Evolutionary conservation across 352 stramenopile genomes (phyloP).

Genomic region (Elongisporangium anandrum): DNA sequence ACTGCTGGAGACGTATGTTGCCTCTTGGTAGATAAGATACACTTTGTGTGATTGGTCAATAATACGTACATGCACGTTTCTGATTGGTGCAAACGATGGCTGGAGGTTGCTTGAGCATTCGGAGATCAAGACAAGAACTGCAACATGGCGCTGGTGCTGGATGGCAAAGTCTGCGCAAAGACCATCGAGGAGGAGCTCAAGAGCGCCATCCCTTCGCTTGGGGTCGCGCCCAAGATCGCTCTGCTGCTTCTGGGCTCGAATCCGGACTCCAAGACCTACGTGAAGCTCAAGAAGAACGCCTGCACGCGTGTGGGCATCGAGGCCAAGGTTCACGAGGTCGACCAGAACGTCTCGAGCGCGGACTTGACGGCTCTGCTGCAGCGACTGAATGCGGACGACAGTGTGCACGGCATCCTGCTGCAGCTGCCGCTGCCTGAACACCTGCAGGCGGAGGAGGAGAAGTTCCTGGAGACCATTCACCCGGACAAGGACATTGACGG

Average conservation of each 20-base stretch:
- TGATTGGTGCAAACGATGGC: constrained; percentile 7
- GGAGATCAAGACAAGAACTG: constrained; percentile 42
- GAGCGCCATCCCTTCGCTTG: constrained; percentile 21
- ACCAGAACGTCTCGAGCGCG: constrained; percentile 33
- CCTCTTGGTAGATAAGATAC: constrained; percentile 21
- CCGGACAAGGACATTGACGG: constrained; percentile 98
- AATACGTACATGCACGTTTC: constrained; percentile 4
- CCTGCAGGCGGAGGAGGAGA: constrained; percentile 74
- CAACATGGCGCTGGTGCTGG: constrained; percentile 91
- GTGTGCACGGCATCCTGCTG: constrained; percentile 95
- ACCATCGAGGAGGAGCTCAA: constrained; percentile 70
- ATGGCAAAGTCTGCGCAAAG: constrained; percentile 75
- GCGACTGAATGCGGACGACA: constrained; percentile 78
- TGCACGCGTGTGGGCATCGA: constrained; percentile 92
- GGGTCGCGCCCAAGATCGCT: constrained; percentile 80
- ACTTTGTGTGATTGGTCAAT: not conserved
- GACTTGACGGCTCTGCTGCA: constrained; percentile 65
- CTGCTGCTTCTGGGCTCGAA: constrained; percentile 92
- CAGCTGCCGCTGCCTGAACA: constrained; percentile 80
- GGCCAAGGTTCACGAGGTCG: constrained; percentile 71
- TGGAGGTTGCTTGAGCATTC: constrained; percentile 27
- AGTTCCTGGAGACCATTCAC: constrained; percentile 89
- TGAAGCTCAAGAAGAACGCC: constrained; percentile 98
- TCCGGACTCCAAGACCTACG: constrained; percentile 93
- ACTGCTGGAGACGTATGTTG: constrained; percentile 39